Evolutionary conservation across 805 yeast species (phyloP).

Genomic region (Babjeviella inositovora): DNA sequence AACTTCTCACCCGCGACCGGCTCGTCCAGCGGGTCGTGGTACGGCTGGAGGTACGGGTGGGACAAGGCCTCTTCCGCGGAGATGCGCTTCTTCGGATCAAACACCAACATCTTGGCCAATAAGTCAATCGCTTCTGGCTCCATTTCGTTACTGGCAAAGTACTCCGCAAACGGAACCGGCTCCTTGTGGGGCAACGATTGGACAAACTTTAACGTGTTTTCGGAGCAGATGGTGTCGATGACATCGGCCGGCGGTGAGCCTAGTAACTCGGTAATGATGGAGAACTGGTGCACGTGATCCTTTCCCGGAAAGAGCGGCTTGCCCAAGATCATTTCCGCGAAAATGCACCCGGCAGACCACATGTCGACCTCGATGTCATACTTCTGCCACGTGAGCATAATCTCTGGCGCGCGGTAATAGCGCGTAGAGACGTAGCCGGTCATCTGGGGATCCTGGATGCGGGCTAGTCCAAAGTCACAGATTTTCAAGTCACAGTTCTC

Average conservation of each 20-base stretch:
- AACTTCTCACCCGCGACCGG: conserved; percentile 86
- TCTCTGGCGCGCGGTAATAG: conserved; percentile 95
- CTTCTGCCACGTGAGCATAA: conserved; percentile 97
- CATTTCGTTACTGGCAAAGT: conserved; percentile 54
- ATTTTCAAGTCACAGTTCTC: conserved; percentile 86
- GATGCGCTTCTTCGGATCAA: conserved; percentile 89
- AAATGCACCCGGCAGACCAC: conserved; percentile 96
- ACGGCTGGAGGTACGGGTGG: conserved; percentile 87
- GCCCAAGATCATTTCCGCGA: conserved; percentile 96
- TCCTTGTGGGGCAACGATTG: conserved; percentile 86
- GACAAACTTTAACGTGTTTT: conserved; percentile 87
- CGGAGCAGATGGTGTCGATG: conserved; percentile 89
- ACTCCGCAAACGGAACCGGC: conserved; percentile 73
- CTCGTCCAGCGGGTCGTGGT: conserved; percentile 96
- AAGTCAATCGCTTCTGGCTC: conserved; percentile 83
- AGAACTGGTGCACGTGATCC: conserved; percentile 96
- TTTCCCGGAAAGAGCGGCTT: conserved; percentile 95
- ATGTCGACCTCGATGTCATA: conserved; percentile 94
- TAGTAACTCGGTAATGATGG: conserved; percentile 86
- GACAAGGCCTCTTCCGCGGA: conserved; percentile 82
- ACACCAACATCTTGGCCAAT: conserved; percentile 78
- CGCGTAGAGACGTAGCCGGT: conserved; percentile 95
- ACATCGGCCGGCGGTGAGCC: conserved; percentile 97
- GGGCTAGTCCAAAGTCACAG: conserved; percentile 89
- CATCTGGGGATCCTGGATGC: conserved; percentile 98